A percentile compares a stretch with the other conserved stretches of the same genome.
Evolutionary conservation across 805 yeast species (phyloP).

Genomic region (Starmerella cellae): DNA sequence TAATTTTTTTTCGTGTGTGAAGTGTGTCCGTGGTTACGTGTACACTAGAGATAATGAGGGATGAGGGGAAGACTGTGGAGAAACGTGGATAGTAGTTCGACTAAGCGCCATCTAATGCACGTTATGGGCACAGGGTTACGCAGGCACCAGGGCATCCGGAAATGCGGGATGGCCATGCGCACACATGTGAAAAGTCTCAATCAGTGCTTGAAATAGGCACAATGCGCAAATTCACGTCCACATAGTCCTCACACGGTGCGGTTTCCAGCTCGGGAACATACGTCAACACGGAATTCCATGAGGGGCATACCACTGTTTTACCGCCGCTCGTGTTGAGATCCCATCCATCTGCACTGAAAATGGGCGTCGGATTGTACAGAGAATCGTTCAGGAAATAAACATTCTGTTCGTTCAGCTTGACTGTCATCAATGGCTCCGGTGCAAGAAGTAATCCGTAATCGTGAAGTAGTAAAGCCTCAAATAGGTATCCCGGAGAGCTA

Average conservation of each 20-base stretch:
- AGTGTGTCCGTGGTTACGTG: too few species aligned
- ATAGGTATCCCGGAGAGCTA: conserved; percentile 17
- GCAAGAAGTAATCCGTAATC: conserved; percentile 22
- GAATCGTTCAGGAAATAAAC: conserved; percentile 19
- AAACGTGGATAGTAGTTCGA: too few species aligned
- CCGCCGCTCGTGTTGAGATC: conserved; percentile 11
- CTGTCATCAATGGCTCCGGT: conserved; percentile 22
- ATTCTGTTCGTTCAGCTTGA: conserved; percentile 19
- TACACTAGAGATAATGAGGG: too few species aligned
- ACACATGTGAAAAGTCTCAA: too few species aligned
- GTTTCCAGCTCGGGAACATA: conserved; percentile 6
- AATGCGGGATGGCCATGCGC: too few species aligned
- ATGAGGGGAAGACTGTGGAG: too few species aligned
- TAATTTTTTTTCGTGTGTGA: too few species aligned
- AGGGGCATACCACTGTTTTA: conserved; percentile 20
- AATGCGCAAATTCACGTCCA: conserved; percentile 18
- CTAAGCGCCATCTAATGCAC: too few species aligned
- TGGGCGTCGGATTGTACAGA: conserved; percentile 19
- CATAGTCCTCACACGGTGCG: conserved; percentile 18
- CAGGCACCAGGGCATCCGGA: too few species aligned
- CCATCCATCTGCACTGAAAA: conserved; percentile 16
- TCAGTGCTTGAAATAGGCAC: conserved; percentile 15
- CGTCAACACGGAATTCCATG: conserved; percentile 20
- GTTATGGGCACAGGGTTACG: too few species aligned
- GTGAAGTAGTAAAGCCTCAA: conserved; percentile 19